phyloP scores from a whole-genome alignment of 306 rosid species.

The Arachis stenosperma region DNA sequence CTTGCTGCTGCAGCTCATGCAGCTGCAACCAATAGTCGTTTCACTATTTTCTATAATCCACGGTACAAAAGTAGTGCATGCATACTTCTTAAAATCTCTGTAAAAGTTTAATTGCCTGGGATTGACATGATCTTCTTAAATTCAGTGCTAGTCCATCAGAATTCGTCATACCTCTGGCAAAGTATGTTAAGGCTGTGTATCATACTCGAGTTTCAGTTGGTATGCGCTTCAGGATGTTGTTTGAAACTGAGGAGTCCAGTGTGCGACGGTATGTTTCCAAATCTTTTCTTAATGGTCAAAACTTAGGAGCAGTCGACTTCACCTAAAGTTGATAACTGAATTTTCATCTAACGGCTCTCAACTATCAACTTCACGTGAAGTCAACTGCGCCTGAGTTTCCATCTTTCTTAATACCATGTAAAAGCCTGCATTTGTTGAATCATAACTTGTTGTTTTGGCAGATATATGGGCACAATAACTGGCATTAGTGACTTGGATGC shows the following conservation, averaged over 20 bases:
- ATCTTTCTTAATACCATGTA: neutral
- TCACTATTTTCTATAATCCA: slow-evolving; percentile 95
- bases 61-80: slow-evolving; percentile 52
- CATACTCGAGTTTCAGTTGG: slow-evolving; percentile 97
- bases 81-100: slow-evolving; percentile 1
- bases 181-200: slow-evolving; percentile 91
- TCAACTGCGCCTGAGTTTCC: no score
- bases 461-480: slow-evolving; percentile 93
- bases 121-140: slow-evolving; percentile 26
- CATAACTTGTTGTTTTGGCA: neutral
- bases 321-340: no score
- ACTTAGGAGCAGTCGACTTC: no score
- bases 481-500: slow-evolving; percentile 90
- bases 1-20: slow-evolving; percentile 99
- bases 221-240: slow-evolving; percentile 98
- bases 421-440: slow-evolving; percentile 3
- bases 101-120: neutral
- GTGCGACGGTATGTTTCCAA: slow-evolving; percentile 75
- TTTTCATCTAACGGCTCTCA: no score
- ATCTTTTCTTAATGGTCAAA: neutral
- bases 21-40: slow-evolving; percentile 94
- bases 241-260: slow-evolving; percentile 98
- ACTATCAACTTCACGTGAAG: no score
- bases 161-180: slow-evolving; percentile 86
- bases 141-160: slow-evolving; percentile 97